Base-by-base conservation (phyloP, 805 yeast genomes). In the Wickerhamomyces bovis region DNA sequence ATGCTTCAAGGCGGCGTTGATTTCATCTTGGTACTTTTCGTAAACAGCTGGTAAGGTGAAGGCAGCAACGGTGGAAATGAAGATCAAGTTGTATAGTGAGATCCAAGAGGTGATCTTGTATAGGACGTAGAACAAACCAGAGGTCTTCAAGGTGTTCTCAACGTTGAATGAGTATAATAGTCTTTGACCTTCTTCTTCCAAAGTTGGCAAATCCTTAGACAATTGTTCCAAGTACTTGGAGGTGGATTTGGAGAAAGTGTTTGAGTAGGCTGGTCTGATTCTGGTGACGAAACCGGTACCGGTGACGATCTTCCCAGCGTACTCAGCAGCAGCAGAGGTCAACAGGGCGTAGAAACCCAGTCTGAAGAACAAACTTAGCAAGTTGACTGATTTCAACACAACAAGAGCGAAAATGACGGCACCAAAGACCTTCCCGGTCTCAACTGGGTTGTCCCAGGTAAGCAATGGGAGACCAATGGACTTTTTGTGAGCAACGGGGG, bases 261-360 rank as follows among this genome's bases (percentile, higher is more conserved):
- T 67, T 52, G 66, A 63, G 55, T 75, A 72, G n/a, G 77, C 70
- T 46, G 94, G 88, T 64, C 77, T 82, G 73, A 85, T 81, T 58
- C 81, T 78, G 51, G 89, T 77, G 50, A 92, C 83, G 52, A 90
- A 74, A 18, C 97, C 97, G 44, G 67, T 67, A 46, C 96, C 96
- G 43, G 86, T 75, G 54, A 84, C 67, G 39, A 80, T 57, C 62
- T 84, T 84, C 51, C 95, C 85, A 47, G 75, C 72, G 61, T 82
- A 85, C 71, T 90, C 97, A 46, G 83, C 85, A 47, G 77, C 72
- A 44, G 89, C 94, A 43, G 92, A 76, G 25, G 76, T 54, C 44
- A 76, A 69, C 52, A 89, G 73, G 23, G 76, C 80, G 51, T 81
- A 66, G 63, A 80, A 80, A 45, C 80, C 68, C 41, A 83, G 51